Evolutionary conservation across 768 basidiomycete species (phyloP).

Genomic region (Chalciporus sphaerocephalus): DNA sequence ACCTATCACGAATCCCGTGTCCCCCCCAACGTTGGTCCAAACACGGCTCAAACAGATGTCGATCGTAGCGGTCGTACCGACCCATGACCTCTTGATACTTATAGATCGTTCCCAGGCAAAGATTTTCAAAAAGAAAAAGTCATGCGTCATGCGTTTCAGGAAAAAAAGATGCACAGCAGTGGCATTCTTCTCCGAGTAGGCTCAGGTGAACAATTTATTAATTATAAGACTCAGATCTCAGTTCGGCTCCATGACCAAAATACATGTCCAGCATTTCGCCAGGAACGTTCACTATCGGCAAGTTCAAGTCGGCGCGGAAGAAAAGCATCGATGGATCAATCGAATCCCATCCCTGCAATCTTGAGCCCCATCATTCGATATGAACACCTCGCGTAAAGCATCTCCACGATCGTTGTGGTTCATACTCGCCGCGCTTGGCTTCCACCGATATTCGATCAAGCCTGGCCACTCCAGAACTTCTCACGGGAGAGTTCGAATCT

Average conservation of each 20-base stretch:
- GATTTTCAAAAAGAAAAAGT: constrained; percentile 3
- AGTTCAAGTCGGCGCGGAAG: background rate
- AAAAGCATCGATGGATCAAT: background rate
- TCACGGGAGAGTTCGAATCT: constrained; percentile 14
- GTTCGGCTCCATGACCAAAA: background rate
- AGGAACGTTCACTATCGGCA: background rate
- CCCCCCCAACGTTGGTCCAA: background rate
- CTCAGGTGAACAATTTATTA: background rate
- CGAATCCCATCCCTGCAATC: background rate
- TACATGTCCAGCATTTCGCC: background rate
- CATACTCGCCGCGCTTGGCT: background rate
- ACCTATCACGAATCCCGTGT: constrained; percentile 5
- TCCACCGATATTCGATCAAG: too few relatives aligned
- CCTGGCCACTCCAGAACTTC: constrained; percentile 2
- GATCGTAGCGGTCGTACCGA: constrained; percentile 12
- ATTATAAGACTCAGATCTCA: background rate
- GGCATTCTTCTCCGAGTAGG: background rate
- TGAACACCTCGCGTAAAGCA: background rate
- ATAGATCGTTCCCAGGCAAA: constrained; percentile 15
- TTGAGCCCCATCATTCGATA: too few relatives aligned
- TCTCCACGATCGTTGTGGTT: background rate
- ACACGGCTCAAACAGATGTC: constrained; percentile 1
- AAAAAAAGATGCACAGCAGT: background rate
- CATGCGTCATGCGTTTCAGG: constrained; percentile 2
- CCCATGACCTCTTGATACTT: constrained; percentile 1